Evolutionary conservation across 768 basidiomycete genomes (phyloP).

Genomic region (Rhodotorula kratochvilovae): DNA sequence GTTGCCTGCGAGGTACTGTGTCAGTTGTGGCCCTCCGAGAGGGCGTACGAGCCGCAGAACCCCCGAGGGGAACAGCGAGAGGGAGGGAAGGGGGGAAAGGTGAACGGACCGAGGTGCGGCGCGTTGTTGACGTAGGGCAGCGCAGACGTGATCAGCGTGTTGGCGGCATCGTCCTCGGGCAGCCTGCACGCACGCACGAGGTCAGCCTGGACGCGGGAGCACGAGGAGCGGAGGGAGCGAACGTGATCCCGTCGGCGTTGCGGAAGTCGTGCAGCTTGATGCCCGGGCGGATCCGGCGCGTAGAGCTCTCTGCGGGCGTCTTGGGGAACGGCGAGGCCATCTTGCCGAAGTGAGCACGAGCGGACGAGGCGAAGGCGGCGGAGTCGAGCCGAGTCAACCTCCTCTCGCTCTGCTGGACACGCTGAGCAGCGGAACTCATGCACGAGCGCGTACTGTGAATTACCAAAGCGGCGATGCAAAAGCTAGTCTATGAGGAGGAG

Average conservation of each 20-base stretch:
- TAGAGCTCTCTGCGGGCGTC: neutral
- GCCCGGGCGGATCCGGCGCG: slow-evolving; percentile 29
- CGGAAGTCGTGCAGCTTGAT: slow-evolving; percentile 30
- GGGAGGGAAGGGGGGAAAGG: no score
- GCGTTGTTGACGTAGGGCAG: slow-evolving; percentile 62
- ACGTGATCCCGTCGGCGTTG: slow-evolving; percentile 34
- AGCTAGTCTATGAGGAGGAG: neutral
- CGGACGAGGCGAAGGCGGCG: neutral
- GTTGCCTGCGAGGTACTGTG: slow-evolving; percentile 55
- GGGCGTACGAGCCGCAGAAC: neutral
- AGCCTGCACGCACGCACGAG: slow-evolving; percentile 49
- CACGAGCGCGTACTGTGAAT: neutral
- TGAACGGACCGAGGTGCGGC: slow-evolving; percentile 37
- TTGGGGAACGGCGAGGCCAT: slow-evolving; percentile 40
- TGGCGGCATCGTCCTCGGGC: slow-evolving; percentile 79
- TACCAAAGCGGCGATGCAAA: neutral
- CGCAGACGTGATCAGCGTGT: slow-evolving; percentile 88
- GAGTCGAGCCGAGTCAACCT: neutral
- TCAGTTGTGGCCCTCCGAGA: neutral
- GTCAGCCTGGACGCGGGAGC: neutral
- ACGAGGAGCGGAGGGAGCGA: neutral
- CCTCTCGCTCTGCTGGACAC: neutral
- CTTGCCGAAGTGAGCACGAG: neutral
- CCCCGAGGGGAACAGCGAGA: neutral
- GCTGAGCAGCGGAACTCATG: neutral